Conservation (phyloP, 1,284 basidiomycete genomes). For the Pisolithus thermaeus region DNA sequence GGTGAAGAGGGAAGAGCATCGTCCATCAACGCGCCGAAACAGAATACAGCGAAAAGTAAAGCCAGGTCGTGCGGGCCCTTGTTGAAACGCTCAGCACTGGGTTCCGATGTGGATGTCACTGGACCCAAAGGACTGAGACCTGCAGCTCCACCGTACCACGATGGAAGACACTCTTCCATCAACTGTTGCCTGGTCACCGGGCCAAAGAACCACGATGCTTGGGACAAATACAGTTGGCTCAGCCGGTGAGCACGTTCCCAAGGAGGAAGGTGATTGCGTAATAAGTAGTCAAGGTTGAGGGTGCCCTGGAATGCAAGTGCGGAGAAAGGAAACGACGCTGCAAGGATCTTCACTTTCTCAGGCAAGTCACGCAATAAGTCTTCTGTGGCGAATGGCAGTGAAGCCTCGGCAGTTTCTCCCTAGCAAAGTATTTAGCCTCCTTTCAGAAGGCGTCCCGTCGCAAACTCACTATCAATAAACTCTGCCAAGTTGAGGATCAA, state of each 20-base stretch:
- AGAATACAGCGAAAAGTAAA: conserved; percentile 51
- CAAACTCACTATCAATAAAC: conserved; percentile 45
- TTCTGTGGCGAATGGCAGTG: conserved; percentile 1
- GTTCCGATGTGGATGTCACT: conserved; percentile 16
- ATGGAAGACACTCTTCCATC: conserved; percentile 56
- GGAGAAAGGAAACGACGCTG: conserved; percentile 50
- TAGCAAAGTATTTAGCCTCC: conserved; percentile 5
- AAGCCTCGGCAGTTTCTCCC: conserved; percentile 18
- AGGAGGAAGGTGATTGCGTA: conserved; percentile 47
- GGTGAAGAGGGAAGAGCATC: conserved; percentile 43
- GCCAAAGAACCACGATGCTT: conserved; percentile 73
- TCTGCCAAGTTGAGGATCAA: conserved; percentile 26
- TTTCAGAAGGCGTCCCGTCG: not conserved
- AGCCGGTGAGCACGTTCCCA: conserved; percentile 52
- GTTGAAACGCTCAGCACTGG: conserved; percentile 4
- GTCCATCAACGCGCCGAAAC: conserved; percentile 54
- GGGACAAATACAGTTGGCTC: conserved; percentile 59
- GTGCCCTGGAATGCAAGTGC: conserved; percentile 22
- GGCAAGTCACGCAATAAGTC: conserved; percentile 17
- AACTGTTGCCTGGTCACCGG: conserved; percentile 57
- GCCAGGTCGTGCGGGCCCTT: conserved; percentile 51
- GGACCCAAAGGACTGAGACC: conserved; percentile 23
- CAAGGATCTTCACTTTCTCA: conserved; percentile 37
- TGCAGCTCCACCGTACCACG: conserved; percentile 57
- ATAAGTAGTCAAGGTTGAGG: conserved; percentile 42